Conservation (phyloP, 208 protist species). For the Acanthamoeba triangularis region DNA sequence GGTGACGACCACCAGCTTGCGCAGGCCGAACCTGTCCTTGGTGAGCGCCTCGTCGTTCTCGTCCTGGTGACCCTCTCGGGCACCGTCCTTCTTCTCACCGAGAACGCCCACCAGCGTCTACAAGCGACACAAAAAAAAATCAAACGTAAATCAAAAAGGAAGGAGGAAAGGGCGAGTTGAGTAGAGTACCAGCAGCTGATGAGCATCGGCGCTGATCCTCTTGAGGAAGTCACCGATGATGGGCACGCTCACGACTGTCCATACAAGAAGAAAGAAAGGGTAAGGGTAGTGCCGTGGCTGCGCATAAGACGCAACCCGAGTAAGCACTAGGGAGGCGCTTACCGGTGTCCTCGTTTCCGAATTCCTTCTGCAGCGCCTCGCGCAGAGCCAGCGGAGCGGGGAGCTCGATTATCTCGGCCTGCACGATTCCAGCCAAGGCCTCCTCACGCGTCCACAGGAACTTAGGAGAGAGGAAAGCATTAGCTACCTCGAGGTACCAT, state of each 20-base stretch:
- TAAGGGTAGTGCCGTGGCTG: too few species aligned
- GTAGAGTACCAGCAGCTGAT: constrained; percentile 34
- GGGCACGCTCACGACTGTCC: not conserved
- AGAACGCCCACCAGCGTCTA: not conserved
- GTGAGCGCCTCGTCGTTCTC: constrained; percentile 37
- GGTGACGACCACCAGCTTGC: constrained; percentile 42
- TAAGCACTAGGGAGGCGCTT: not conserved
- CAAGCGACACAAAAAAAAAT: not conserved
- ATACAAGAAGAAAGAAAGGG: not conserved
- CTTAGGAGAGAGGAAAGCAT: not conserved
- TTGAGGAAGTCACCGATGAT: constrained; percentile 12
- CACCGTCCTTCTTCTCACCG: not conserved
- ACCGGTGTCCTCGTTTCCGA: not conserved
- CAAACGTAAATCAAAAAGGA: not conserved
- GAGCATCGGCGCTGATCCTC: not conserved
- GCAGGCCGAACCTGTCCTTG: constrained; percentile 60
- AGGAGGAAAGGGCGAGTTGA: too few species aligned
- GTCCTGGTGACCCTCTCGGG: not conserved
- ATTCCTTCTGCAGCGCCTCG: constrained; percentile 67
- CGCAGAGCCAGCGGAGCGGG: constrained; percentile 67
- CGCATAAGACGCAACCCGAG: not conserved
- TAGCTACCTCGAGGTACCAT: not conserved
- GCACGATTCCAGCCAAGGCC: constrained; percentile 49
- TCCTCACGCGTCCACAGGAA: constrained; percentile 70
- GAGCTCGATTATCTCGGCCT: constrained; percentile 67